Conservation (phyloP, 345 rosid genomes). For the Cochlearia excelsa region DNA sequence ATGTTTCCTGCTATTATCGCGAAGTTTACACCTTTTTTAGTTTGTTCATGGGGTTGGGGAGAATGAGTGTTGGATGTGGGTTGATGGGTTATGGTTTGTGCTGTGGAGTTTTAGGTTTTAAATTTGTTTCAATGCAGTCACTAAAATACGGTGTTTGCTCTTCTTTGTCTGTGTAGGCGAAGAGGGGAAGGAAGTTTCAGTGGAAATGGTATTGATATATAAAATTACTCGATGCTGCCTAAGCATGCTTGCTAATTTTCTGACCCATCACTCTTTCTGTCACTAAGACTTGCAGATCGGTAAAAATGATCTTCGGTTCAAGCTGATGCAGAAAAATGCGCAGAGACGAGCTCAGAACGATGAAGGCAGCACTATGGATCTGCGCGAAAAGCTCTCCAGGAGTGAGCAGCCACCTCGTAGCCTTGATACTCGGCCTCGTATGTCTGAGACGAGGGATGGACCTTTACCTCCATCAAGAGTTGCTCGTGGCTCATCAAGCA, state of each 20-base stretch:
- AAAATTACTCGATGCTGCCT: slow-evolving; percentile 35
- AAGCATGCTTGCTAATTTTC: slow-evolving; percentile 35
- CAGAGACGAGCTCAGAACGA: slow-evolving; percentile 49
- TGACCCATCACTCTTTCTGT: slow-evolving; percentile 39
- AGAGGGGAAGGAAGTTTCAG: slow-evolving; percentile 51
- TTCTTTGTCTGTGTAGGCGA: slow-evolving; percentile 52
- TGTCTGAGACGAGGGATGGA: slow-evolving; percentile 53
- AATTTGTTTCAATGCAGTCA: slow-evolving; percentile 1
- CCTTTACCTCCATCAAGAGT: slow-evolving; percentile 54
- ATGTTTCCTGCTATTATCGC: not conserved
- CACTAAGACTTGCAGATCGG: slow-evolving; percentile 57
- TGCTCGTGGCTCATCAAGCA: slow-evolving; percentile 51
- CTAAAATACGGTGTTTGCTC: slow-evolving; percentile 11
- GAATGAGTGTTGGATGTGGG: not conserved
- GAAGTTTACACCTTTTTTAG: not conserved
- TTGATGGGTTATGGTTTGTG: slow-evolving; percentile 3
- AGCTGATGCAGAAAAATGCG: slow-evolving; percentile 66
- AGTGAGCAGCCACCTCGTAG: slow-evolving; percentile 44
- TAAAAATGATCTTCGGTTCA: slow-evolving; percentile 73
- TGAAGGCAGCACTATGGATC: slow-evolving; percentile 51
- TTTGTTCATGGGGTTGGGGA: not conserved
- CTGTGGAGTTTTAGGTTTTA: not conserved
- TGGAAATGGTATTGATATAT: slow-evolving; percentile 52
- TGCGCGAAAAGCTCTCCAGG: slow-evolving; percentile 73
- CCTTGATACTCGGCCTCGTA: slow-evolving; percentile 38